Base-by-base conservation (phyloP, 2,329 filamentous ascomycete genomes). In the Venturiaceae sp. region DNA sequence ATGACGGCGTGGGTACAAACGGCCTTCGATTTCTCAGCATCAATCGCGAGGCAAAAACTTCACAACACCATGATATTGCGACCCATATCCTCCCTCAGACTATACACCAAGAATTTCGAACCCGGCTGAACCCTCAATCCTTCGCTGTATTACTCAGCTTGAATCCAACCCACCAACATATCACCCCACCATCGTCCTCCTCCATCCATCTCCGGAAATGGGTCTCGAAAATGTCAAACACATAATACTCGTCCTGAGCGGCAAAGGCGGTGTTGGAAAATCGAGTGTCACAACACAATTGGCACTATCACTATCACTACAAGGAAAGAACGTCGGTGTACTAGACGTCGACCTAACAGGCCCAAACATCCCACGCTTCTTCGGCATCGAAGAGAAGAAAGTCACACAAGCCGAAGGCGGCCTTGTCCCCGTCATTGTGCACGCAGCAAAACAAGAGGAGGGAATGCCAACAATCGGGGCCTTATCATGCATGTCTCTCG, bases 251-350 rank as follows among this genome's bases (percentile, higher is more conserved):
- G 88, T 90, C 62, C 86, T 99, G 53, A 97, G 94, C 13, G 94
- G 94, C 66, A 99, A 99, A 81, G 94, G 94, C 68, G 94, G 94
- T 65, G 94, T 99, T 21, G 94, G 94, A 60, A 99, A 99, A 78
- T 97, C 92, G 46, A 96, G 91, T 56, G 86, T 96, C n/a, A 97
- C 94, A 0, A 95, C 92, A 1, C 94, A 99, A 72, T 85, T 99
- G 16, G 94, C 94, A 8, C 83, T 99, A 37, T 91, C 92, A 0
- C 84, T 99, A 33, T 86, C 90, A 1, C 81, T 94, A 1, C 83
- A 89, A 63, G 92, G 92, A 60, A 83, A 92, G 70, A 91, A 89
- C 0, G 92, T 97, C 46, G 94, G 94, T 57, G 91, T 99, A 30
- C 87, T 99, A 64, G 94, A 99, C 71, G 86, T 97, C 69, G 94